These are phyloP conservation scores for Eragrostis nindensis DNA, from an alignment of 176 grass and related monocot genomes.

Conservation along the genomic window DNA sequence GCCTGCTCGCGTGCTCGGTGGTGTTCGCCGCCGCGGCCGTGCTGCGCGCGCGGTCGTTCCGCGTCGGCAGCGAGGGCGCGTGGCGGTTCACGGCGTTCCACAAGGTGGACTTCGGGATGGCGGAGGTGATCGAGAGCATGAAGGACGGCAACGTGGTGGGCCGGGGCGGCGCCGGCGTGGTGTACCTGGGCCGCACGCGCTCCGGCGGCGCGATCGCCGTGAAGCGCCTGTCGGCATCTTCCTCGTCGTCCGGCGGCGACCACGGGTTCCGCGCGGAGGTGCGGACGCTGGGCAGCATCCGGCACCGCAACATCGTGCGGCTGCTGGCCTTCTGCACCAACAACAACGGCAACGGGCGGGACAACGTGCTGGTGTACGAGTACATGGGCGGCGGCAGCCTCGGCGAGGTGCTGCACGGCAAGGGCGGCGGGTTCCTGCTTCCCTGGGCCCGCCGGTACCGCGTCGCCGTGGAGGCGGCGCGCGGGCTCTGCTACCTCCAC, in stretches of 20 bases:
- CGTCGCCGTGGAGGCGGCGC: slow-evolving; percentile 80
- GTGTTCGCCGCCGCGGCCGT: slow-evolving; percentile 73
- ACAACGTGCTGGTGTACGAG: slow-evolving; percentile 88
- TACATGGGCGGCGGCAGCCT: slow-evolving; percentile 89
- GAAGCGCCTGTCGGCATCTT: slow-evolving; percentile 59
- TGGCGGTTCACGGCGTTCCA: slow-evolving; percentile 91
- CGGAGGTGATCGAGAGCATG: slow-evolving; percentile 91
- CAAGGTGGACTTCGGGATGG: slow-evolving; percentile 83
- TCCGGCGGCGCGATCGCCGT: slow-evolving; percentile 71
- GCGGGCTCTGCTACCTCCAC: slow-evolving; percentile 94
- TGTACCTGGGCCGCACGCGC: slow-evolving; percentile 59
- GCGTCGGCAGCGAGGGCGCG: not conserved
- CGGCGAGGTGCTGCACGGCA: slow-evolving; percentile 75
- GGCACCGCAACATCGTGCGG: slow-evolving; percentile 93
- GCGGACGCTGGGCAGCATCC: slow-evolving; percentile 84
- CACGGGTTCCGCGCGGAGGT: slow-evolving; percentile 90
- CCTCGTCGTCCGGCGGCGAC: slow-evolving; percentile 56
- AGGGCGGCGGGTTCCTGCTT: slow-evolving; percentile 68
- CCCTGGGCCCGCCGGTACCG: slow-evolving; percentile 72
- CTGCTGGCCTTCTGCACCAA: slow-evolving; percentile 73
- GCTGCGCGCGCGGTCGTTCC: slow-evolving; percentile 61
- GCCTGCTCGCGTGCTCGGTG: slow-evolving; percentile 74
- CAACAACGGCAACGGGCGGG: not conserved
- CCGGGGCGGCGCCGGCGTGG: slow-evolving; percentile 81
- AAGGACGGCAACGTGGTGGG: slow-evolving; percentile 94